Evolutionary conservation across 2,329 filamentous ascomycete species (phyloP), one percentile per base, ranked within the genome.

Genomic region (Mycosphaerella arachidis): DNA sequence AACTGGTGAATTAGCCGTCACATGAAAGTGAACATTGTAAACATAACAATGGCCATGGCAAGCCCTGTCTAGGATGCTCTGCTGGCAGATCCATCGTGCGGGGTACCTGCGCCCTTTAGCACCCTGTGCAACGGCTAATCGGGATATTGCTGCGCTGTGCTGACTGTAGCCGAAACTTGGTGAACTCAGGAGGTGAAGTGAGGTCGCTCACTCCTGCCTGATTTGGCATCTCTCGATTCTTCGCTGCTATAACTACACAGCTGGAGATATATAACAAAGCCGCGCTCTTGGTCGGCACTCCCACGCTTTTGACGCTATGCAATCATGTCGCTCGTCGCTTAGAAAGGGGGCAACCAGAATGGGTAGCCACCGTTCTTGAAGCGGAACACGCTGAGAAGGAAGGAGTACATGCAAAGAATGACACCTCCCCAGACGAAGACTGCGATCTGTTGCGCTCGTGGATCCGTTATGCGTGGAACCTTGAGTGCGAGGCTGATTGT

Each of bases 311-410:
- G 18, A 52, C 24, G 24, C 33, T 40, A 13, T 52, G 18, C 55
- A 16, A 16, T 35, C 20, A 13, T 43, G 12, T 43, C 27, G 10
- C 16, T 16, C 1, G 6, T 6, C 30, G 46, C 46, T 45, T 81
- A 87, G 76, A 99, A 97, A 10, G 94, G 94, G 57, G 94, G 94
- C 63, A 99, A 82, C 72, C 87, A 92, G 78, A 97, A 97, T 16
- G 92, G 92, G 77, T 99, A 99, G 27, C 91, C 91, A 35, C 87
- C 86, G 73, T 97, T 99, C 86, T 99, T 99, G 70, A 89, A 81
- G 70, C 92, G 86, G 84, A 99, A 99, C 64, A 96, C 82, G 76
- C 90, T 97, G 66, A 99, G 84, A 64, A 99, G 81, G 78, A 96
- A 94, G 79, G 92, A 96, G 81, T 97, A 97, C 77, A 92, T 86